Conservation (phyloP, 768 basidiomycete genomes). For the Trametes coccinea region DNA sequence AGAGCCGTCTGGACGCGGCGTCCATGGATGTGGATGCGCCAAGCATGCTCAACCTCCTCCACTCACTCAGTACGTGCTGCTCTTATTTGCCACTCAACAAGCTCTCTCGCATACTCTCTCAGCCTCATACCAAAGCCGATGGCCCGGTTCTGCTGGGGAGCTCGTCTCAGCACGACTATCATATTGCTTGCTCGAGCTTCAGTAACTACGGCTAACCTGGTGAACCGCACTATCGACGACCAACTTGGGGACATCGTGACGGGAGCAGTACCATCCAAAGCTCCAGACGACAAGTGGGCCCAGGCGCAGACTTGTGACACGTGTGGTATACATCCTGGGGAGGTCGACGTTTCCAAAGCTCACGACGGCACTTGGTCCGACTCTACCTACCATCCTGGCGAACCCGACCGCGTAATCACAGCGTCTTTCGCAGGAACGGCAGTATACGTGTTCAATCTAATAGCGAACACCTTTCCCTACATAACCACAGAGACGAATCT, state of each 20-base stretch:
- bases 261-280: slow-evolving; percentile 2
- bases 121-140: no score
- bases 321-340: neutral
- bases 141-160: neutral
- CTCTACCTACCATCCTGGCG: neutral
- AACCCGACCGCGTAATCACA: neutral
- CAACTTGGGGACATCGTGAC: slow-evolving; percentile 15
- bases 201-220: no score
- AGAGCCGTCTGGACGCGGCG: no score
- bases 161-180: neutral
- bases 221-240: slow-evolving; percentile 18
- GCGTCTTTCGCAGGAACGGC: neutral
- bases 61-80: no score
- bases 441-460: no score
- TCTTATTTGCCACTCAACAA: no score
- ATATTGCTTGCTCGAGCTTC: no score
- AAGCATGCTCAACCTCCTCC: no score
- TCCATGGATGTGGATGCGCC: no score
- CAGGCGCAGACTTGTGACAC: slow-evolving; percentile 2
- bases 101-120: no score
- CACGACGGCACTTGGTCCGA: slow-evolving; percentile 10
- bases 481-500: slow-evolving; percentile 1
- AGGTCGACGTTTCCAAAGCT: neutral
- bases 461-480: neutral
- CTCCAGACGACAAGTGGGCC: neutral